Conservation (phyloP, 495 filamentous ascomycete genomes). For the Neurospora sublineolata region DNA sequence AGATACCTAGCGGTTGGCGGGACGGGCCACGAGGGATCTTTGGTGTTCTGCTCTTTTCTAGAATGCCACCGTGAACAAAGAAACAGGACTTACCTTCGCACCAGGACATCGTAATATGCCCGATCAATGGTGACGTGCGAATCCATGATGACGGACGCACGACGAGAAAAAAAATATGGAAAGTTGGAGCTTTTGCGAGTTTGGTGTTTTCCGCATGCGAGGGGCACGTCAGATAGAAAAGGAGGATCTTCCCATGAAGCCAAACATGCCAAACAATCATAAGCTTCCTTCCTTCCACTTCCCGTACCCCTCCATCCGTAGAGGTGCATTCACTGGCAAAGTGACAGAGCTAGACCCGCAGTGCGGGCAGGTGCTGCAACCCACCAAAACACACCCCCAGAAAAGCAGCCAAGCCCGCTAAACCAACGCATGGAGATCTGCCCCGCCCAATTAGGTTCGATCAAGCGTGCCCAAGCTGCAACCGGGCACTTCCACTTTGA, state of each 20-base stretch:
- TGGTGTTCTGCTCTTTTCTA: too few species aligned
- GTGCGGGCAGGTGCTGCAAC: background rate
- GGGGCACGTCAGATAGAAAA: background rate
- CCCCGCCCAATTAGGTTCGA: background rate
- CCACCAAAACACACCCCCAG: background rate
- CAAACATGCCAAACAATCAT: background rate
- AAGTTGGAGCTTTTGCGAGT: background rate
- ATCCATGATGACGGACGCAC: slow-evolving; percentile 9
- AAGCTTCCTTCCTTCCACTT: background rate
- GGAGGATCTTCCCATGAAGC: background rate
- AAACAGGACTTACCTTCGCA: slow-evolving; percentile 34
- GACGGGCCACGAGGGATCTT: background rate
- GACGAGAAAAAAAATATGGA: background rate
- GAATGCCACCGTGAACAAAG: background rate
- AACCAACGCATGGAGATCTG: background rate
- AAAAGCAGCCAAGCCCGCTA: background rate
- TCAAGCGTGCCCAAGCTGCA: background rate
- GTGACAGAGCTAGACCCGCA: background rate
- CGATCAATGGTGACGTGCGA: slow-evolving; percentile 37
- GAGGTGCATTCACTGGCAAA: background rate
- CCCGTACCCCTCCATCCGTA: background rate
- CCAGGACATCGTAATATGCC: slow-evolving; percentile 39
- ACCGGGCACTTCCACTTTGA: background rate
- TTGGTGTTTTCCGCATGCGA: background rate
- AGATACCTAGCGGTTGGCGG: background rate